These are phyloP conservation scores for Sequoiadendron giganteum DNA, from an alignment of 75 land plant genomes.

Conservation along the genomic window DNA sequence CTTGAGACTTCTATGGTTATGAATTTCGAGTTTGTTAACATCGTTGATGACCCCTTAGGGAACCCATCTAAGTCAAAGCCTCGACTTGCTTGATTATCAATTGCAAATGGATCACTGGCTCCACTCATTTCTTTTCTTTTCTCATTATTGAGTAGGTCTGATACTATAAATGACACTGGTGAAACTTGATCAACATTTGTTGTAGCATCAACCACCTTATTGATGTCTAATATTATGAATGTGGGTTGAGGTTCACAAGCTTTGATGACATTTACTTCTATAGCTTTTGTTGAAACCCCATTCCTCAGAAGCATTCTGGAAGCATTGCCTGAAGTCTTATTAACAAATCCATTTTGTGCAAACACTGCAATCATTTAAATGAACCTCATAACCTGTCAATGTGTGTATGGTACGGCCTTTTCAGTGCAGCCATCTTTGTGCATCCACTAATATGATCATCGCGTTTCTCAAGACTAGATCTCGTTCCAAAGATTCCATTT, in stretches of 20 bases:
- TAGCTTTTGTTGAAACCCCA: constrained; percentile 24
- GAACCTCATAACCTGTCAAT: no score
- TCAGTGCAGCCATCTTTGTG: no score
- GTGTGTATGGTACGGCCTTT: no score
- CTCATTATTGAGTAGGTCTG: neutral
- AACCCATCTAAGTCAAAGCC: neutral
- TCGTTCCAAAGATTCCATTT: no score
- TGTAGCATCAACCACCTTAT: neutral
- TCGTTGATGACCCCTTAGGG: neutral
- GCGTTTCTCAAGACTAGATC: no score
- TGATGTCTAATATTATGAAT: constrained; percentile 33
- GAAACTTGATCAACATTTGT: neutral
- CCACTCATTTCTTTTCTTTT: neutral
- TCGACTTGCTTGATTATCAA: neutral
- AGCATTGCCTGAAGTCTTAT: no score
- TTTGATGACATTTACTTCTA: constrained; percentile 21
- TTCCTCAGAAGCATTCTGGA: no score
- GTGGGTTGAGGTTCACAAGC: constrained; percentile 22
- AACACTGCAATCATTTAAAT: no score
- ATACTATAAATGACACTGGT: neutral
- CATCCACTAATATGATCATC: no score
- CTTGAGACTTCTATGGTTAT: neutral
- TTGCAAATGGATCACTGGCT: neutral
- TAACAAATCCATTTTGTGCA: no score
- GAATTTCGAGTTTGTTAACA: neutral